Evolutionary conservation across 177 flowering plant species (phyloP), one percentile per base, ranked within the genome.

Genomic region (Vitis hybrid): DNA sequence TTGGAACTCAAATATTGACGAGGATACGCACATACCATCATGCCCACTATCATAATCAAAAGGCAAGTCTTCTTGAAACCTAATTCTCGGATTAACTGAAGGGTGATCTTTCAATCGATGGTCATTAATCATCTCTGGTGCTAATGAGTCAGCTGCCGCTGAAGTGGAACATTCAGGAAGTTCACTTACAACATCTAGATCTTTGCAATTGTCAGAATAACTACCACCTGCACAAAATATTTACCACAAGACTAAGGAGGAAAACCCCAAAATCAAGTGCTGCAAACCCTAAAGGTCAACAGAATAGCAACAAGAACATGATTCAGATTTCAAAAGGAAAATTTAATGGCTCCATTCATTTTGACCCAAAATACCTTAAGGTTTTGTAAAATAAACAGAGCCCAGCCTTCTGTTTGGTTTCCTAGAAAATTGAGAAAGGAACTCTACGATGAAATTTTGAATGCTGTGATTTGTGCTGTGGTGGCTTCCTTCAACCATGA

Each of bases 111-210:
- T 87, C 56, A 72, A 19, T 75, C 79, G 79, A 31, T 68, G 74
- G 17, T 87, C 92, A 73, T 62, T 60, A 60, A 67, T 55, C 79
- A 76, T 79, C 66, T 78, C 82, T 4, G 74, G 33, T 31, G 62
- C 70, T 22, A 75, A 55, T 18, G 73, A 59, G 12, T 79, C 79
- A 58, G 66, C 66, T 3, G 66, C 38, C 1, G 71, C 71, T 17
- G 88, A 82, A 22, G 80, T 78, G 4, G 87, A 81, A 69, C 85
- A 86, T 44, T 84, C 90, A 59, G 85, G 86, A 65, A 73, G 76
- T 22, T 82, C 83, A 73, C 82, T 83, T 22, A 89, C 89, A 69
- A 89, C 86, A 78, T 87, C 89, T 60, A 92, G 88, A 85, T 92
- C 94, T 79, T 84, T 92, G 85, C 83, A 89, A 75, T 69, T 75